Evolutionary conservation across 2,329 filamentous ascomycete species (phyloP).

Genomic region (Tolypocladium nubicola): DNA sequence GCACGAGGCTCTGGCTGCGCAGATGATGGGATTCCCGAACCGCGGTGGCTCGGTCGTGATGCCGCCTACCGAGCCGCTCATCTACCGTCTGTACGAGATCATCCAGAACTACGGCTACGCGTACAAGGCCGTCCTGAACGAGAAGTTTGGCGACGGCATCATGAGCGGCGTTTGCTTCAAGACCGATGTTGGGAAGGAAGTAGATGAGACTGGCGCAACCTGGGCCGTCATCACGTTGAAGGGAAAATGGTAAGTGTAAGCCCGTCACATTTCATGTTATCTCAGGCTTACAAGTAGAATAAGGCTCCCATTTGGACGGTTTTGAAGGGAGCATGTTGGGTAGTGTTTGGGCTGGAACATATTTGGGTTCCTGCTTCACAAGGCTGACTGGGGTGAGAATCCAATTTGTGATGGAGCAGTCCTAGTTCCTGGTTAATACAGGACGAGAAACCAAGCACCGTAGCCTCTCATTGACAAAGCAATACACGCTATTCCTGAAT

Average conservation of each 20-base stretch:
- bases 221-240: constrained; percentile 80
- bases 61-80: constrained; percentile 33
- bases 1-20: constrained; percentile 41
- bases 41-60: constrained; percentile 51
- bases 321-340: neutral
- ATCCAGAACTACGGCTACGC: constrained; percentile 96
- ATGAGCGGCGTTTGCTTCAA: constrained; percentile 94
- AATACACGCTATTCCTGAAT: no score
- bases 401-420: no score
- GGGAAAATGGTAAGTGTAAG: constrained; percentile 62
- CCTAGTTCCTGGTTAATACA: no score
- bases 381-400: no score
- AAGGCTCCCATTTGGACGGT: neutral
- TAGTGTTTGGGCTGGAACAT: neutral
- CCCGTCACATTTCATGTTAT: neutral
- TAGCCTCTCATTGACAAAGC: no score
- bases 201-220: constrained; percentile 65
- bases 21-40: constrained; percentile 68
- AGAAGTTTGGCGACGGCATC: constrained; percentile 90
- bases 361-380: neutral
- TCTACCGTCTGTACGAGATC: constrained; percentile 88
- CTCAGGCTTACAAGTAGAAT: neutral
- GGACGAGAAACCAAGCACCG: no score
- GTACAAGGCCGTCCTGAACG: constrained; percentile 89
- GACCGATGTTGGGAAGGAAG: constrained; percentile 89